Evolutionary conservation across 75 land plant species (phyloP).

Genomic region (Selaginella moellendorffii): DNA sequence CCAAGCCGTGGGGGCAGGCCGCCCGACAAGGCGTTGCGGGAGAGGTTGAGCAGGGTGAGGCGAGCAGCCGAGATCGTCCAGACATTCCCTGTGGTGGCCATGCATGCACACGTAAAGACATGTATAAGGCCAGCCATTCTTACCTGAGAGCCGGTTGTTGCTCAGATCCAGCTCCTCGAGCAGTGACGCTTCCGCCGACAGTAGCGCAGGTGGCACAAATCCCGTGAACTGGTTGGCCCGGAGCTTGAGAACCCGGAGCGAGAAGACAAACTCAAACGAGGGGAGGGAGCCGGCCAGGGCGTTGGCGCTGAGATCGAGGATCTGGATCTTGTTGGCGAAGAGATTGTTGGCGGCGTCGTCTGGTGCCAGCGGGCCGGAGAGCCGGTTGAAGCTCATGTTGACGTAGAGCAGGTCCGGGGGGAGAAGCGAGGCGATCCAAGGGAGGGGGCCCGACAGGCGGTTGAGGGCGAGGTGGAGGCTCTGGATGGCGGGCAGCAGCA

Average conservation of each 20-base stretch:
- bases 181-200: slow-evolving; percentile 52
- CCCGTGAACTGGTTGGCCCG: slow-evolving; percentile 61
- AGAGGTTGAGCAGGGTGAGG: slow-evolving; percentile 50
- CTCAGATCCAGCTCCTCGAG: slow-evolving; percentile 77
- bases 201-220: slow-evolving; percentile 50
- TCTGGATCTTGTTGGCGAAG: slow-evolving; percentile 39
- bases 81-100: slow-evolving; percentile 52
- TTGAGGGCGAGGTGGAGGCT: slow-evolving; percentile 16
- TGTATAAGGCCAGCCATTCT: not conserved
- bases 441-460: slow-evolving; percentile 28
- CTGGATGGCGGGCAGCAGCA: slow-evolving; percentile 16
- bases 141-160: slow-evolving; percentile 87
- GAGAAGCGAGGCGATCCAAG: slow-evolving; percentile 23
- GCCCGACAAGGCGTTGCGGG: slow-evolving; percentile 66
- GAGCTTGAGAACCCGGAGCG: slow-evolving; percentile 52
- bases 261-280: slow-evolving; percentile 59
- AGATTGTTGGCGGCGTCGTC: slow-evolving; percentile 23
- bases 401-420: slow-evolving; percentile 39
- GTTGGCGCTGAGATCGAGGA: slow-evolving; percentile 80
- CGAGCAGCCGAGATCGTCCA: slow-evolving; percentile 42
- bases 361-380: slow-evolving; percentile 46
- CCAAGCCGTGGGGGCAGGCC: slow-evolving; percentile 55
- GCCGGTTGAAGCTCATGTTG: slow-evolving; percentile 58
- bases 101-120: too few species aligned
- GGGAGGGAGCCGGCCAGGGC: slow-evolving; percentile 68